Evolutionary conservation across 2,329 filamentous ascomycete species (phyloP).

Genomic region (Penicillium italicum): DNA sequence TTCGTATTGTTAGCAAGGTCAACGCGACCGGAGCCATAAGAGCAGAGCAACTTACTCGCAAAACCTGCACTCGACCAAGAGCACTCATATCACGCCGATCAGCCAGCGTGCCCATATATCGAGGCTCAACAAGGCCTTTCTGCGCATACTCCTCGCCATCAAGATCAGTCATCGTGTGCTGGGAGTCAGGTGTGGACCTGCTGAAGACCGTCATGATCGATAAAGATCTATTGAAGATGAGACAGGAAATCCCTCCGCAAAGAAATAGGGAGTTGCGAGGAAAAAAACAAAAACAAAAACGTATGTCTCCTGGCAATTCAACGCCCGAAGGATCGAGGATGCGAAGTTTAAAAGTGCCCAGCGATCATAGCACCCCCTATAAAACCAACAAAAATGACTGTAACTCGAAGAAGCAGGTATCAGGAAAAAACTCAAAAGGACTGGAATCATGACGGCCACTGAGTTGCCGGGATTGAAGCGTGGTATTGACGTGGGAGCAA

Average conservation of each 20-base stretch:
- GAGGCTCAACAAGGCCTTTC: constrained; percentile 32
- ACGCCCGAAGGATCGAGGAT: neutral
- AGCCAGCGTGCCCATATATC: constrained; percentile 38
- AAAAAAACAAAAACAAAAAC: neutral
- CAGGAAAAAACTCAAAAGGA: constrained; percentile 7
- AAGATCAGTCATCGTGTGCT: constrained; percentile 10
- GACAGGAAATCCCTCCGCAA: neutral
- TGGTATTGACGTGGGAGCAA: constrained; percentile 22
- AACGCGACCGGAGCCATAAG: neutral
- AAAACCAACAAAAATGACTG: neutral
- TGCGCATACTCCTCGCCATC: constrained; percentile 20
- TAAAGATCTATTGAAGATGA: neutral
- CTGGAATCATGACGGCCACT: neutral
- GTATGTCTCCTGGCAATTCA: neutral
- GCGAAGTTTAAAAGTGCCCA: neutral
- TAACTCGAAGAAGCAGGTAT: constrained; percentile 18
- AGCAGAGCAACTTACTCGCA: constrained; percentile 29
- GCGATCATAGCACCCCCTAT: neutral
- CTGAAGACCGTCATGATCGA: constrained; percentile 12
- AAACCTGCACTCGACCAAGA: constrained; percentile 39
- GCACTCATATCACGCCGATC: constrained; percentile 40
- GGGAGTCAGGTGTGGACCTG: constrained; percentile 13
- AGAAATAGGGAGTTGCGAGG: neutral
- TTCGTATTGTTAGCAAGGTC: constrained; percentile 16
- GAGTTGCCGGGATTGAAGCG: constrained; percentile 11